Percentiles rank a stretch among this genome's conserved stretches.
phyloP scores from a whole-genome alignment of 2,329 filamentous ascomycete species.

The Cladophialophora immunda region DNA sequence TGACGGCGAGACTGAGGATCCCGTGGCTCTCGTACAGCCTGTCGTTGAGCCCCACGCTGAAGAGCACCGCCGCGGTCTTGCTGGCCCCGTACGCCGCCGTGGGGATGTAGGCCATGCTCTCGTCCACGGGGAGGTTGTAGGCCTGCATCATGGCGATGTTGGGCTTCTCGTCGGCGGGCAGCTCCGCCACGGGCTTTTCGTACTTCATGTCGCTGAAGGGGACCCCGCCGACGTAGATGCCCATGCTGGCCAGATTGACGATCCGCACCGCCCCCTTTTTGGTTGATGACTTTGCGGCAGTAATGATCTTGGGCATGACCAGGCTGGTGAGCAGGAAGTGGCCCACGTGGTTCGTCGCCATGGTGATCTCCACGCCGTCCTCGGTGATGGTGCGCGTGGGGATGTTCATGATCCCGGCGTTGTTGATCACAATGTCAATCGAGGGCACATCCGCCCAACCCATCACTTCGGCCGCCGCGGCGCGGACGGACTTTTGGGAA shows the following conservation, averaged over 20 bases:
- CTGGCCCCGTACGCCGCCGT: conserved; percentile 12
- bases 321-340: conserved; percentile 24
- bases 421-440: conserved; percentile 44
- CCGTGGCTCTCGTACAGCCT: conserved; percentile 10
- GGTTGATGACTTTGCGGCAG: not conserved
- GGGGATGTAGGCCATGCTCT: conserved; percentile 15
- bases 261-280: conserved; percentile 11
- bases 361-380: conserved; percentile 52
- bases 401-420: conserved; percentile 51
- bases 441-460: conserved; percentile 31
- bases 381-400: conserved; percentile 37
- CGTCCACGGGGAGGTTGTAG: conserved; percentile 7
- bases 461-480: conserved; percentile 47
- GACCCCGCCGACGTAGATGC: conserved; percentile 11
- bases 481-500: conserved; percentile 45
- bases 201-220: conserved; percentile 8
- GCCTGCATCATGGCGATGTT: conserved; percentile 20
- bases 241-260: conserved; percentile 18
- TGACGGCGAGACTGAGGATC: conserved; percentile 14
- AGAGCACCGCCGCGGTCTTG: conserved; percentile 23
- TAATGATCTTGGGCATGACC: conserved; percentile 17
- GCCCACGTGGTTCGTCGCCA: conserved; percentile 50
- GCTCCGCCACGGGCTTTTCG: conserved; percentile 8
- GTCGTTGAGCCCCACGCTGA: conserved; percentile 20
- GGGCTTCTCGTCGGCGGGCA: conserved; percentile 18